Evolutionary conservation across 768 basidiomycete genomes (phyloP).

Genomic region (Phylloporus sp.): DNA sequence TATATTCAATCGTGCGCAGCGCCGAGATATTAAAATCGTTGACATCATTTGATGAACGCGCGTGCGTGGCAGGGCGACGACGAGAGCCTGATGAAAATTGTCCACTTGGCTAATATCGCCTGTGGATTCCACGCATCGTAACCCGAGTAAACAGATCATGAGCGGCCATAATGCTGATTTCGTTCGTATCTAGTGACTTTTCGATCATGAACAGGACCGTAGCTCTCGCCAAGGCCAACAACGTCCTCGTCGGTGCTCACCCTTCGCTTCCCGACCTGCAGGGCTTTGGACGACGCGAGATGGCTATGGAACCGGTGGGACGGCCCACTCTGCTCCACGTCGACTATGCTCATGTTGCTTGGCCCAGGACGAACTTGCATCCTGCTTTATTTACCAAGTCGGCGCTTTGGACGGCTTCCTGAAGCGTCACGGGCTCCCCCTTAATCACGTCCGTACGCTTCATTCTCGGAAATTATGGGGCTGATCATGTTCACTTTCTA

Average conservation of each 20-base stretch:
- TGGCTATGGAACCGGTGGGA: constrained; percentile 55
- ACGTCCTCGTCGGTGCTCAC: constrained; percentile 61
- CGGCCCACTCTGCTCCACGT: background rate
- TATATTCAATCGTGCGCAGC: constrained; percentile 41
- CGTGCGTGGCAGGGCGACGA: constrained; percentile 44
- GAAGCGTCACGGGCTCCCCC: constrained; percentile 42
- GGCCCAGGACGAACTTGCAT: constrained; percentile 46
- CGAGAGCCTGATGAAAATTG: constrained; percentile 48
- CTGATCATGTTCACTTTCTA: constrained; percentile 12
- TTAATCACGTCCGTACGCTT: constrained; percentile 49
- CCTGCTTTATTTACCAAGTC: constrained; percentile 62
- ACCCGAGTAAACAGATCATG: background rate
- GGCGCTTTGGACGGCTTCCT: constrained; percentile 62
- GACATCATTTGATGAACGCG: background rate
- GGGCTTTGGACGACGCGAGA: constrained; percentile 62
- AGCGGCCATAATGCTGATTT: background rate
- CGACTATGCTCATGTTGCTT: background rate
- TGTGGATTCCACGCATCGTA: constrained; percentile 68
- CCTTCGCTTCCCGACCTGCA: constrained; percentile 57
- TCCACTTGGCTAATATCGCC: constrained; percentile 58
- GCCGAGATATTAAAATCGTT: background rate
- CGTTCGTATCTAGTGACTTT: constrained; percentile 44
- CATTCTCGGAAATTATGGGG: background rate
- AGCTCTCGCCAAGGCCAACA: constrained; percentile 47
- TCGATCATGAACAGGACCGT: constrained; percentile 63